phyloP scores from a whole-genome alignment of 2,329 filamentous ascomycete genomes.

The Acarospora socialis region DNA sequence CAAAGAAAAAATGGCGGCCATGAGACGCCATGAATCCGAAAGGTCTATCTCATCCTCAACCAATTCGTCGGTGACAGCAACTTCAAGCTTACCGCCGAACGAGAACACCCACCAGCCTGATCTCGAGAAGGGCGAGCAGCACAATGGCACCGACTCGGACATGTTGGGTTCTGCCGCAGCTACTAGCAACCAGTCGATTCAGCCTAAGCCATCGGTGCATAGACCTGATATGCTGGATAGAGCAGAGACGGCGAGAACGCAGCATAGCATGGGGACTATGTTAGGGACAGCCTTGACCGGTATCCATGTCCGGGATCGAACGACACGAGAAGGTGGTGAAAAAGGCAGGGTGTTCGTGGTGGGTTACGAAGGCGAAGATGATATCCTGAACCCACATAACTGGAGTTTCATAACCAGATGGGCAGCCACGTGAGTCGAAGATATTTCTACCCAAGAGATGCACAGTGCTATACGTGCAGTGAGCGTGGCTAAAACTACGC shows the following conservation, averaged over 20 bases:
- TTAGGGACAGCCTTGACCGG: slow-evolving; percentile 16
- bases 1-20: slow-evolving; percentile 13
- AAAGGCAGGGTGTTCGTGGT: slow-evolving; percentile 18
- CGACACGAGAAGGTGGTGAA: slow-evolving; percentile 12
- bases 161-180: neutral
- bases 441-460: too few relatives aligned
- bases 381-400: slow-evolving; percentile 32
- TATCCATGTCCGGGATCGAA: slow-evolving; percentile 15
- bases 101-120: slow-evolving; percentile 4
- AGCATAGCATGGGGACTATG: slow-evolving; percentile 14
- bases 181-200: neutral
- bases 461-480: too few relatives aligned
- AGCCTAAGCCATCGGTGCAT: neutral
- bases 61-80: neutral
- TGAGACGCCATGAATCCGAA: slow-evolving; percentile 7
- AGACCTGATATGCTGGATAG: neutral
- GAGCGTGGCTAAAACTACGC: too few relatives aligned
- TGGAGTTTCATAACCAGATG: slow-evolving; percentile 23
- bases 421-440: slow-evolving; percentile 23
- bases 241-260: slow-evolving; percentile 12
- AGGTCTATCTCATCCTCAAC: slow-evolving; percentile 5
- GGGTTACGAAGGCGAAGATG: slow-evolving; percentile 22
- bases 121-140: slow-evolving; percentile 11
- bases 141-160: neutral
- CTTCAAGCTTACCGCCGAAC: neutral